Percentiles rank a stretch among this genome's conserved stretches.
phyloP scores from a whole-genome alignment of 176 grass and related monocot genomes.

The Elaeis guineensis region DNA sequence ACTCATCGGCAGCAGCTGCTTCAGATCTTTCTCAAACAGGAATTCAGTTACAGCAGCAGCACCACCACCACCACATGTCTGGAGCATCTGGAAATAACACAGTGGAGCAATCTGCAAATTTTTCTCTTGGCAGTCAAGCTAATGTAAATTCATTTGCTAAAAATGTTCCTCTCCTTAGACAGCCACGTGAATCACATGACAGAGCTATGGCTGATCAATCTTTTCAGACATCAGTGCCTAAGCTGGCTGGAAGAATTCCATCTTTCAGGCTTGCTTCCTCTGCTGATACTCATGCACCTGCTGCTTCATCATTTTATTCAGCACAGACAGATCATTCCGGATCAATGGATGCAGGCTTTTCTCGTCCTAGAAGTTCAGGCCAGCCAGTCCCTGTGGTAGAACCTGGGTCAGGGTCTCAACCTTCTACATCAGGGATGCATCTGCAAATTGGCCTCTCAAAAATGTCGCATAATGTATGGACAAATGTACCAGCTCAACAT shows the following conservation, averaged over 20 bases:
- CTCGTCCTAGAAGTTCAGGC: conserved; percentile 9
- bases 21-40: conserved; percentile 5
- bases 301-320: conserved; percentile 7
- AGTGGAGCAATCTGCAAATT: not conserved
- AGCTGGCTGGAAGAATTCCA: not conserved
- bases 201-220: conserved; percentile 2
- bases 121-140: conserved; percentile 2
- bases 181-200: conserved; percentile 2
- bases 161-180: not conserved
- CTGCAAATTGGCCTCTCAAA: conserved; percentile 18
- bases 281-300: not conserved
- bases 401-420: conserved; percentile 2
- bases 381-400: conserved; percentile 6
- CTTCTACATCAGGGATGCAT: conserved; percentile 5
- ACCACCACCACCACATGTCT: not conserved
- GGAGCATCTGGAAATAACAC: not conserved
- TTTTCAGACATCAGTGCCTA: conserved; percentile 5
- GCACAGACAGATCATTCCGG: conserved; percentile 1
- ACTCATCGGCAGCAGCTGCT: not conserved
- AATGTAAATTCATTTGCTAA: conserved; percentile 1
- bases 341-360: conserved; percentile 2
- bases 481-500: conserved; percentile 22
- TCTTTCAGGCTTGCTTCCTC: not conserved
- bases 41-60: conserved; percentile 9
- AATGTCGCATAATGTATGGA: conserved; percentile 24